Evolutionary conservation across 1,284 basidiomycete genomes (phyloP), one percentile per base, ranked within the genome.

Genomic region (Ustilago nuda): DNA sequence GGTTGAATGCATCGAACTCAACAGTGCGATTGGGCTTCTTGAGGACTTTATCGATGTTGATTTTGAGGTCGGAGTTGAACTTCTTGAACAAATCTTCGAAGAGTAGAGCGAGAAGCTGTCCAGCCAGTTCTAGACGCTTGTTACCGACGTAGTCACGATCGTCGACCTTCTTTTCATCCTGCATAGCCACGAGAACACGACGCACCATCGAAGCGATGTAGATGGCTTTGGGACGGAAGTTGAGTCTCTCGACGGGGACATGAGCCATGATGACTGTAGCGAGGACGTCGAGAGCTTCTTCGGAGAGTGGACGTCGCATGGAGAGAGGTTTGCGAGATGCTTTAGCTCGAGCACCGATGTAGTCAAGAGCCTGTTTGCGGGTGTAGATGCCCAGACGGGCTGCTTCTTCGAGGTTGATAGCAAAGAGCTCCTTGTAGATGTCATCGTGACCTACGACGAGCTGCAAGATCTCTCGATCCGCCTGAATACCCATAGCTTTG

Each of bases 51-150:
- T 99, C 98, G 83, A 99, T 98, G 27, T 93, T 91, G 54, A 92
- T 91, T 87, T 99, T 99, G 58, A 99, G 90, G 84, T 98, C 97
- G 19, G 93, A 90, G 86, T 98, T 99, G 89, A 97, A 99, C 0
- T 95, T 98, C 87, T 99, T 99, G 90, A 99, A 99, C 32, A 98
- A 88, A 86, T 99, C 97, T 87, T 99, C 97, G 78, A 99, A 99
- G 0, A 99, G 4, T 3, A 99, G 89, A 2, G 96, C 94, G 17
- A 99, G 90, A 9, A 99, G 89, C 86, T 99, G 98, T 43, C 97
- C 97, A 54, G 98, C 98, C 27, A 99, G 89, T 87, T 99, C 97
- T 45, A 99, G 88, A 67, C 97, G 93, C 88, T 99, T 99, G 88
- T 99, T 99, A 50, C 97, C 97, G 74, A 99, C 97, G 86, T 99